Conservation (phyloP, 441 rosid species). For the Bocquillonia castaneifolia region DNA sequence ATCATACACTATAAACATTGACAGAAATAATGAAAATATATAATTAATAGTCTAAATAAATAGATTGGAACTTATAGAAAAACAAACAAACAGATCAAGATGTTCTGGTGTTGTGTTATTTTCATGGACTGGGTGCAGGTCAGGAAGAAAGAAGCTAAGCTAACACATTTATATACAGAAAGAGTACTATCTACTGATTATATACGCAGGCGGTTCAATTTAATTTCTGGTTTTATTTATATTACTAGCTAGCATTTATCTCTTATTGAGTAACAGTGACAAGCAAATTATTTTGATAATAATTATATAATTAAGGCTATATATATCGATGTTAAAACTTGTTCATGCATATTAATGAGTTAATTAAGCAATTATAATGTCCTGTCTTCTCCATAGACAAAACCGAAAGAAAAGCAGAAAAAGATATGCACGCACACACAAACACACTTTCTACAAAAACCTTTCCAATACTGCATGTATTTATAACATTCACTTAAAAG, state of each 20-base stretch:
- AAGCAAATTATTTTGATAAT: not conserved
- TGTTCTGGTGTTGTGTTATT: not conserved
- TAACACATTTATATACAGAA: no score
- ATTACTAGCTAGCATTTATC: not conserved
- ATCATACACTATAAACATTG: not conserved
- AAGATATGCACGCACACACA: not conserved
- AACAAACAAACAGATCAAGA: not conserved
- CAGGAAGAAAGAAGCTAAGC: not conserved
- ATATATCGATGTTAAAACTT: no score
- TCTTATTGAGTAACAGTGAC: not conserved
- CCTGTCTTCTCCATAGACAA: not conserved
- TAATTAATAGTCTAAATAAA: no score
- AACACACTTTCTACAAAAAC: not conserved
- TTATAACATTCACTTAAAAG: not conserved
- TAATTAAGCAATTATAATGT: not conserved
- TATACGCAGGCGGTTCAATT: no score
- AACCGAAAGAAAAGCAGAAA: not conserved
- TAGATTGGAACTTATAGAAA: not conserved
- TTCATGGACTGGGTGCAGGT: not conserved
- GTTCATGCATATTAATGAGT: not conserved
- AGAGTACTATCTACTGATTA: no score
- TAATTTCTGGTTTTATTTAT: not conserved
- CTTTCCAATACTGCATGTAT: slow-evolving; percentile 5
- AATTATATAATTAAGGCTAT: not conserved
- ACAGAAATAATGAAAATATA: no score